Base-by-base conservation (phyloP, 2,329 filamentous ascomycete species). In the Trichoderma atroviride region DNA sequence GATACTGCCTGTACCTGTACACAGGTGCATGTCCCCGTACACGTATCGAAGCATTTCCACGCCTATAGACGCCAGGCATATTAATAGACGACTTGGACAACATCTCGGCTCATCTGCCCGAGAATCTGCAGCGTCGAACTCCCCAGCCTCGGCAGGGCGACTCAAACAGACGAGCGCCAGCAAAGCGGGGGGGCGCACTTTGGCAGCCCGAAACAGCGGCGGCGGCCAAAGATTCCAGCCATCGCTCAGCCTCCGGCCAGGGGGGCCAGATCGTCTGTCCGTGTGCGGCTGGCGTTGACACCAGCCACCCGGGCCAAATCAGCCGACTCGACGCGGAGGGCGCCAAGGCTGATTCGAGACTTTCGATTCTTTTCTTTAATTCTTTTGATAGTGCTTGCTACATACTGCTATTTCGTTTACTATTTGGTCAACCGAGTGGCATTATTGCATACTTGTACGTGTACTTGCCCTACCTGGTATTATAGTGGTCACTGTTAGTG, bases 311-410 rank as follows among this genome's bases (percentile, higher is more conserved):
- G 22, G 29, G 53, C 35, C 40, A 33, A 50, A 67, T 59, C 64
- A 59, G 64, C 55, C 55, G 64, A 59, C 64, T 11, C 27, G 40
- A 22, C 22, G 43, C n/a, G 63, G 13, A 37, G 24, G 47, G 40
- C 58, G 66, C 58, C 67, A 40, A 69, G 67, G 60, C 67, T 64
- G 60, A 69, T 27, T 69, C 40, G 6, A 43, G 37, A 10, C 40
- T 24, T 62, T 50, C 33, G 0, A 22, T 52, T 22, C 27, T 6
- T 1, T n/a, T 31, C 52, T n/a, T n/a, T 6, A 6, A 5, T 19
- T 35, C 33, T 35, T 13, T 35, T 35, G 33, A 35, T 35, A 14
- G 33, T 35, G 10, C 33, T 33, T 35, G 10, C 33, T 33, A 6
- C 9, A 35, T 13, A 35, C 27, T 14, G 14, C 33, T 35, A 35